Evolutionary conservation across 1,284 basidiomycete genomes (phyloP).

Genomic region (Malassezia cuniculi): DNA sequence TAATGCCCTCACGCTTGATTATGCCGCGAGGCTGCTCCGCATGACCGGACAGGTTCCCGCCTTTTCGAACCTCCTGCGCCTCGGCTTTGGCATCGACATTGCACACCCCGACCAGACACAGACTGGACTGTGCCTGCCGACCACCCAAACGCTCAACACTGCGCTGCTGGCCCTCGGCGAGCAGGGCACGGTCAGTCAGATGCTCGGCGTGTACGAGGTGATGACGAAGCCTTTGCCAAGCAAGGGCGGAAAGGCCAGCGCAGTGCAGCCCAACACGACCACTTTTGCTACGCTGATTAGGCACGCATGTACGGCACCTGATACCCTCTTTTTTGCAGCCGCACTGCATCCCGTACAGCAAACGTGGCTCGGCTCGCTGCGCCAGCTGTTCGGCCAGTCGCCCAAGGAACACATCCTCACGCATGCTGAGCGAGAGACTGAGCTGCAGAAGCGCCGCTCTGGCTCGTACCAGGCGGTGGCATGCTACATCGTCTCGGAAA

Average conservation of each 20-base stretch:
- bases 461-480: slow-evolving; percentile 17
- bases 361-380: slow-evolving; percentile 3
- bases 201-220: slow-evolving; percentile 37
- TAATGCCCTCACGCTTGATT: slow-evolving; percentile 26
- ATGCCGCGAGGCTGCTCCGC: slow-evolving; percentile 28
- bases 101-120: slow-evolving; percentile 18
- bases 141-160: slow-evolving; percentile 37
- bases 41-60: slow-evolving; percentile 31
- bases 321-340: slow-evolving; percentile 25
- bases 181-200: slow-evolving; percentile 31
- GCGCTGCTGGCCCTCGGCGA: slow-evolving; percentile 42
- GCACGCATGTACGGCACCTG: slow-evolving; percentile 25
- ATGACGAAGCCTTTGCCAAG: slow-evolving; percentile 24
- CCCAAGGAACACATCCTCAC: no score
- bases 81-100: slow-evolving; percentile 35
- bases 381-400: no score
- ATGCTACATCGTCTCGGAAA: slow-evolving; percentile 11
- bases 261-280: slow-evolving; percentile 26
- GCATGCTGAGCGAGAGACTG: slow-evolving; percentile 8
- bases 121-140: slow-evolving; percentile 10
- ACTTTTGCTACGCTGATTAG: slow-evolving; percentile 25
- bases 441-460: slow-evolving; percentile 18
- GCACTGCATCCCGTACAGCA: slow-evolving; percentile 7
- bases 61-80: slow-evolving; percentile 23
- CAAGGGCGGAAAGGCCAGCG: neutral